A percentile compares a stretch with the other conserved stretches of the same genome.
These are phyloP conservation scores for Ceratobasidium sp. DNA, from an alignment of 1,284 basidiomycete species.

Conservation along the genomic window DNA sequence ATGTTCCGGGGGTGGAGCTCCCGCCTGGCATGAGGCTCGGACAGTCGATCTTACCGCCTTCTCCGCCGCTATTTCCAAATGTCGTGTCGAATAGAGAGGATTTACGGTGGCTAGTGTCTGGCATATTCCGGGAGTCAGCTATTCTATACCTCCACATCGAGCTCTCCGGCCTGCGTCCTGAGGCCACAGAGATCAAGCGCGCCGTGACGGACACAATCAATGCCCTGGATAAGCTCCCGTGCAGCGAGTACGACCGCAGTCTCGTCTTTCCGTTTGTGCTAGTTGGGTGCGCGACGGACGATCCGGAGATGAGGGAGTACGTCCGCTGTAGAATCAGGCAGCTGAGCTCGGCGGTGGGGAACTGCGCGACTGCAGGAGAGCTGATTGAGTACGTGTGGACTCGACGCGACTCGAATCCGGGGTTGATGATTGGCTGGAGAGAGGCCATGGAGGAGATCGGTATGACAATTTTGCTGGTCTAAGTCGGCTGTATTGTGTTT, in stretches of 20 bases:
- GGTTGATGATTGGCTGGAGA: constrained; percentile 44
- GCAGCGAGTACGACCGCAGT: constrained; percentile 61
- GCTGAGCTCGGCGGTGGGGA: constrained; percentile 69
- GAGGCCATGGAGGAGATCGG: constrained; percentile 47
- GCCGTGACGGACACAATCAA: constrained; percentile 60
- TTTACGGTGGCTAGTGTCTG: constrained; percentile 61
- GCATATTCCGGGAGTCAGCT: constrained; percentile 74
- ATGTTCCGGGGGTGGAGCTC: not conserved
- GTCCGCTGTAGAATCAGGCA: constrained; percentile 66
- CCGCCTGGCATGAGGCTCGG: constrained; percentile 1
- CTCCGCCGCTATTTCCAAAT: constrained; percentile 39
- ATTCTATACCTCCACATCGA: constrained; percentile 76
- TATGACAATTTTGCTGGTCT: constrained; percentile 44
- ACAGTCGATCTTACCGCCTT: constrained; percentile 32
- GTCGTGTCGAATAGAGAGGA: constrained; percentile 7
- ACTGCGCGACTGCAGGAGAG: constrained; percentile 67
- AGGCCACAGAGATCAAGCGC: constrained; percentile 72
- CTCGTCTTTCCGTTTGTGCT: constrained; percentile 77
- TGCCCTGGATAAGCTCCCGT: constrained; percentile 59
- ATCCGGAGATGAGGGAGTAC: constrained; percentile 67
- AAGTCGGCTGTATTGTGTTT: not conserved
- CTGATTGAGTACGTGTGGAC: constrained; percentile 75
- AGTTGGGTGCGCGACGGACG: constrained; percentile 75
- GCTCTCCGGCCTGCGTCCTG: constrained; percentile 70
- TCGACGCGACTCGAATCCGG: constrained; percentile 39